Conservation (phyloP, 768 basidiomycete species). For the Lactarius hatsudake region DNA sequence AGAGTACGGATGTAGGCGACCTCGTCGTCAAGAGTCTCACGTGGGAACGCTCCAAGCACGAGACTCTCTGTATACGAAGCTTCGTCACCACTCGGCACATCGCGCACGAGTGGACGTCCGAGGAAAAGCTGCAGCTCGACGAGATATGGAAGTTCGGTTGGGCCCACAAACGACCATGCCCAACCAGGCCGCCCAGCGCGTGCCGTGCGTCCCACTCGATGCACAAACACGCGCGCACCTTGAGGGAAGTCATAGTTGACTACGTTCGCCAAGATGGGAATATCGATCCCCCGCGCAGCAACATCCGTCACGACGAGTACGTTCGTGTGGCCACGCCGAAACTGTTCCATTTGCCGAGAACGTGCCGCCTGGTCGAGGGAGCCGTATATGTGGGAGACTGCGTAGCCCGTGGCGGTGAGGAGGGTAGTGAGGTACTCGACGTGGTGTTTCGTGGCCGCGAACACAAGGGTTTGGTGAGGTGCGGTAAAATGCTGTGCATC, state of each 20-base stretch:
- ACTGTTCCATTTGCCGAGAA: constrained; percentile 85
- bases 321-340: constrained; percentile 74
- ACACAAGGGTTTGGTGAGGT: constrained; percentile 90
- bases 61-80: constrained; percentile 63
- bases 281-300: constrained; percentile 96
- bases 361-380: constrained; percentile 91
- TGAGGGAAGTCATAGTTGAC: constrained; percentile 98
- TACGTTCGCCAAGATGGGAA: constrained; percentile 93
- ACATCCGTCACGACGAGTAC: constrained; percentile 97
- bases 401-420: constrained; percentile 76
- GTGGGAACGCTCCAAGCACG: constrained; percentile 78
- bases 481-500: constrained; percentile 48
- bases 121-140: constrained; percentile 93
- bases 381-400: constrained; percentile 93
- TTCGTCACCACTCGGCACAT: constrained; percentile 51
- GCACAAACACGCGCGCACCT: constrained; percentile 89
- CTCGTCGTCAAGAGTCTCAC: constrained; percentile 77
- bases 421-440: constrained; percentile 89
- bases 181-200: constrained; percentile 92
- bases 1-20: constrained; percentile 73
- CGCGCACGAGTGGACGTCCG: constrained; percentile 65
- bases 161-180: constrained; percentile 94
- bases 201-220: constrained; percentile 95
- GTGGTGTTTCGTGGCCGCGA: constrained; percentile 96
- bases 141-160: constrained; percentile 83